A percentile compares a stretch with the other conserved stretches of the same genome.
Conservation (phyloP, 2,329 filamentous ascomycete genomes). For the Trichoderma sp. region DNA sequence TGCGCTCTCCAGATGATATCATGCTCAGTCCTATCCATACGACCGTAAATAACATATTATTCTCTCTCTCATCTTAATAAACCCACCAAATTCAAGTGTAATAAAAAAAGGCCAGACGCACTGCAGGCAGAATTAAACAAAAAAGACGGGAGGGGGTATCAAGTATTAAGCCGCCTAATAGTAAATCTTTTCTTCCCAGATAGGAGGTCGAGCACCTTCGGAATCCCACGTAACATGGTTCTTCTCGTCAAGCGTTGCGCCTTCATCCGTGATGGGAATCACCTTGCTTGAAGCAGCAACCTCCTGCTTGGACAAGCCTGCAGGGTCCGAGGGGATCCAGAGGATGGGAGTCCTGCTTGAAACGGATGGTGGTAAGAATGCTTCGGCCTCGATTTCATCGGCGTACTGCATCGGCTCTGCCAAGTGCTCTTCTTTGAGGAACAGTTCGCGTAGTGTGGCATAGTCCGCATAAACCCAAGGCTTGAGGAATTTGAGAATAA, state of each 20-base stretch:
- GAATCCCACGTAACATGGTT: slow-evolving; percentile 46
- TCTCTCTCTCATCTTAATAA: neutral
- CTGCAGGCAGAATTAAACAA: neutral
- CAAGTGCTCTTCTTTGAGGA: slow-evolving; percentile 4
- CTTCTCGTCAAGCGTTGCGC: slow-evolving; percentile 69
- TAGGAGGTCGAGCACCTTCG: slow-evolving; percentile 44
- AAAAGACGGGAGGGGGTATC: slow-evolving; percentile 24
- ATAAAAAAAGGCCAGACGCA: neutral
- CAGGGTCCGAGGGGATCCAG: slow-evolving; percentile 74
- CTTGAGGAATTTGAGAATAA: slow-evolving; percentile 65
- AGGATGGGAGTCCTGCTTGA: slow-evolving; percentile 61
- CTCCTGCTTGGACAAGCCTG: slow-evolving; percentile 71
- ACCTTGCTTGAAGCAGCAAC: slow-evolving; percentile 65
- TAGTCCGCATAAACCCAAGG: slow-evolving; percentile 79
- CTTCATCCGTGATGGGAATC: slow-evolving; percentile 72
- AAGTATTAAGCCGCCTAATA: slow-evolving; percentile 37
- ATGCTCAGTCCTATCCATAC: neutral
- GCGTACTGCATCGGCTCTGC: slow-evolving; percentile 50
- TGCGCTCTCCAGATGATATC: neutral
- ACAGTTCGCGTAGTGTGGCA: slow-evolving; percentile 59
- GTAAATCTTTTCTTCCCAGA: slow-evolving; percentile 48
- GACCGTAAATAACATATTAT: neutral
- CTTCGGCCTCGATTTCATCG: slow-evolving; percentile 62
- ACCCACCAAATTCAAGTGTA: neutral
- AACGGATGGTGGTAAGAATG: slow-evolving; percentile 73